These are phyloP conservation scores for Aspergillus japonicus DNA, from an alignment of 2,329 filamentous ascomycete species.

Conservation along the genomic window DNA sequence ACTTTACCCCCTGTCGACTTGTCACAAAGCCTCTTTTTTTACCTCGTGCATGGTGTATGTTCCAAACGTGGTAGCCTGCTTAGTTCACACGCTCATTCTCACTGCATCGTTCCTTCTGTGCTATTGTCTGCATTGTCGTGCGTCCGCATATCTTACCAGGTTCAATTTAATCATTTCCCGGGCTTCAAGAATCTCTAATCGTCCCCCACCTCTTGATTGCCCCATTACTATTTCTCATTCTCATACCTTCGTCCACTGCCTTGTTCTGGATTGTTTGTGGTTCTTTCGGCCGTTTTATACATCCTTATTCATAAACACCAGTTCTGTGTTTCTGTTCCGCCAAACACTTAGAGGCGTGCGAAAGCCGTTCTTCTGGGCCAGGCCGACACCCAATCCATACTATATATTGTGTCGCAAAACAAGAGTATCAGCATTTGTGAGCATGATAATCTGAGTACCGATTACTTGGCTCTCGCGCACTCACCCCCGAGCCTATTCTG, in stretches of 20 bases:
- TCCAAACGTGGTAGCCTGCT: slow-evolving; percentile 17
- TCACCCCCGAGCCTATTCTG: neutral
- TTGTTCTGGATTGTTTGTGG: neutral
- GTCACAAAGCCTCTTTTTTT: slow-evolving; percentile 1
- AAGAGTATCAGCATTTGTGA: neutral
- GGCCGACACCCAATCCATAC: neutral
- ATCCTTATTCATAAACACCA: neutral
- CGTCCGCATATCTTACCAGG: slow-evolving; percentile 16
- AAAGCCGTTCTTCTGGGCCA: neutral
- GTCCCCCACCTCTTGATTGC: slow-evolving; percentile 2
- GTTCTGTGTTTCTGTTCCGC: neutral
- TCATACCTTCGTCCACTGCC: slow-evolving; percentile 4
- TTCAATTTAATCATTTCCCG: slow-evolving; percentile 14
- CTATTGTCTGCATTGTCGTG: slow-evolving; percentile 15
- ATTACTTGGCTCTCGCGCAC: neutral
- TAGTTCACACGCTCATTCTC: slow-evolving; percentile 15
- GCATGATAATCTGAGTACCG: neutral
- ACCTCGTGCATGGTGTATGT: slow-evolving; percentile 10
- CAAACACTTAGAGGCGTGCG: slow-evolving; percentile 1
- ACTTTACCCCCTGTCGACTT: slow-evolving; percentile 2
- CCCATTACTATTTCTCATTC: neutral
- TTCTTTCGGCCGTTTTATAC: neutral
- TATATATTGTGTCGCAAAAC: neutral
- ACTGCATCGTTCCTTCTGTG: slow-evolving; percentile 17
- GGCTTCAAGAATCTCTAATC: slow-evolving; percentile 1